Base-by-base conservation (phyloP, 805 yeast species). In the Candida chilensis region DNA sequence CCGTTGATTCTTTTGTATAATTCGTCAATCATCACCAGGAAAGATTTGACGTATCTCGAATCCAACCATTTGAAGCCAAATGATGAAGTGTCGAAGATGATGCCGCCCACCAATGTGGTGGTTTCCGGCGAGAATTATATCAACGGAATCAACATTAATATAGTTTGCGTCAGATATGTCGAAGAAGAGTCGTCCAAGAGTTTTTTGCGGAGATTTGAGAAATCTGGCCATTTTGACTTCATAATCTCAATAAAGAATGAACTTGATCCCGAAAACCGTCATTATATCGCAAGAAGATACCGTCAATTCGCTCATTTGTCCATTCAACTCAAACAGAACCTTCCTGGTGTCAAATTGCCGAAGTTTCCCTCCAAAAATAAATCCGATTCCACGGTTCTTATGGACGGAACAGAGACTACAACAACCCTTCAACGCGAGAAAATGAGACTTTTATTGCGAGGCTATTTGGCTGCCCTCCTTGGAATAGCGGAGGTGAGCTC, bases 381-480 rank as follows among this genome's bases (percentile, higher is more conserved):
- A n/a, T n/a, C n/a, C n/a, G n/a, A n/a, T n/a, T n/a, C n/a, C n/a
- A n/a, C n/a, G n/a, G n/a, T n/a, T n/a, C n/a, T n/a, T n/a, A n/a
- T n/a, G n/a, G n/a, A n/a, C n/a, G n/a, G n/a, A n/a, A n/a, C n/a
- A n/a, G 22, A 20, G 22, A 20, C 10, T n/a, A n/a, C 22, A 10
- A 20, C n/a, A 10, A 10, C 22, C 11, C 11, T 20, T 20, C 28
- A 16, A 9, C 22, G 28, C 8, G 28, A 26, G 18, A 16, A 26
- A 16, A 7, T 26, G 19, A 16, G 28, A 10, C 13, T 26, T 11
- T 17, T 26, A n/a, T 60, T 90, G 27, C 63, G 96, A 28, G 83
- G 86, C 0, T 90, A 83, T 44, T 45, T 90, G 28, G 59, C 67
- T 17, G 50, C 64, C 2, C 51, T 88, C 12, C 44, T 71, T 7